Conservation (phyloP, 1,139 yeast species). For the Debaryomyces coudertii region DNA sequence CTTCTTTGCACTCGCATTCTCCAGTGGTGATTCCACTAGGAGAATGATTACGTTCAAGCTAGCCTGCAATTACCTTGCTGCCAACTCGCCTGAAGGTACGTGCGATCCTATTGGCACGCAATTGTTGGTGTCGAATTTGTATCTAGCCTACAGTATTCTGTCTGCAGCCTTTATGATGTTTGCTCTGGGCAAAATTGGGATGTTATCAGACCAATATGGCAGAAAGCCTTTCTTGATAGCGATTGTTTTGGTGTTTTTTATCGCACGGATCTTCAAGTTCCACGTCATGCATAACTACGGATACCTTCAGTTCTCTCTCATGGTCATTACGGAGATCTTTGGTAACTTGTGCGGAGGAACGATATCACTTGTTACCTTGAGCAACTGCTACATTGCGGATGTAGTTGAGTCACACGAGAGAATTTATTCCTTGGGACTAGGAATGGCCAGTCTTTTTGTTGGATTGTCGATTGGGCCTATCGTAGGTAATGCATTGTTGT, state of each 20-base stretch:
- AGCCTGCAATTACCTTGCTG: constrained; percentile 36
- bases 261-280: constrained; percentile 31
- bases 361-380: constrained; percentile 51
- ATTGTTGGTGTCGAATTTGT: constrained; percentile 39
- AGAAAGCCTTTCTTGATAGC: constrained; percentile 51
- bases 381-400: constrained; percentile 67
- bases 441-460: constrained; percentile 58
- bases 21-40: constrained; percentile 39
- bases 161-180: constrained; percentile 35
- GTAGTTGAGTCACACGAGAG: constrained; percentile 59
- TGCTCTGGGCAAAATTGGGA: constrained; percentile 55
- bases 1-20: constrained; percentile 30
- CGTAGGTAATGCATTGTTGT: constrained; percentile 47
- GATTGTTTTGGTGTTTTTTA: constrained; percentile 28
- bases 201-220: constrained; percentile 67
- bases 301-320: constrained; percentile 33
- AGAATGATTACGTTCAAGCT: constrained; percentile 39
- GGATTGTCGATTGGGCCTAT: constrained; percentile 72
- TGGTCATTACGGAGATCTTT: constrained; percentile 42
- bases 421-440: constrained; percentile 57
- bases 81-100: constrained; percentile 13
- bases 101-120: constrained; percentile 42
- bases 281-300: constrained; percentile 33
- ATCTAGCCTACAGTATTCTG: constrained; percentile 31
- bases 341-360: constrained; percentile 61